Conservation (phyloP, 495 filamentous ascomycete genomes). For the Lineolata rhizophorae region DNA sequence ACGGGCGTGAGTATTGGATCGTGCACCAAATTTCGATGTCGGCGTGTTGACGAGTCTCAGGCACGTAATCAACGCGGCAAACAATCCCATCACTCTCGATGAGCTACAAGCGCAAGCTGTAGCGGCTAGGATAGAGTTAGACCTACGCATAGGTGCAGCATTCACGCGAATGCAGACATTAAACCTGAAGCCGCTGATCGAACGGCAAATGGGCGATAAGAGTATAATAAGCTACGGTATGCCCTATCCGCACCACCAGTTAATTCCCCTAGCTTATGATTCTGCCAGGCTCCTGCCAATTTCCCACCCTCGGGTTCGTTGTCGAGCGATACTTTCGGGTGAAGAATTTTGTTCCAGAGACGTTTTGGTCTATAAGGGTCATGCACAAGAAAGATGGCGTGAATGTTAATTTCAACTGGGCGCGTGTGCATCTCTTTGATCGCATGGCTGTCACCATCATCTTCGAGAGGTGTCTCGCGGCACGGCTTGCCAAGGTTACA, state of each 20-base stretch:
- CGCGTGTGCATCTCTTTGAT: constrained; percentile 67
- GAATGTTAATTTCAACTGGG: constrained; percentile 72
- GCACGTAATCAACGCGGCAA: constrained; percentile 73
- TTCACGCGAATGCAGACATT: constrained; percentile 81
- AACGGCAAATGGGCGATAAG: constrained; percentile 26
- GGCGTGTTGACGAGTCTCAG: constrained; percentile 15
- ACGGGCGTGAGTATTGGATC: constrained; percentile 38
- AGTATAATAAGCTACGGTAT: constrained; percentile 65
- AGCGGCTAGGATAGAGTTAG: constrained; percentile 72
- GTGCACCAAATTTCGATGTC: constrained; percentile 5
- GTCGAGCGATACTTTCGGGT: constrained; percentile 89
- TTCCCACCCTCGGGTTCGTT: constrained; percentile 89
- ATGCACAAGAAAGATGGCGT: constrained; percentile 55
- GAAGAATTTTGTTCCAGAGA: constrained; percentile 77
- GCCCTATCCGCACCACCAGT: not conserved
- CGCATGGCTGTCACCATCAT: constrained; percentile 58
- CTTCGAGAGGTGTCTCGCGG: constrained; percentile 60
- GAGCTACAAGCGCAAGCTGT: constrained; percentile 77
- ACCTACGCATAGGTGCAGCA: constrained; percentile 72
- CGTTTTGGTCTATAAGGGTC: constrained; percentile 82
- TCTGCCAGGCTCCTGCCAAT: constrained; percentile 68
- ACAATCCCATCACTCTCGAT: constrained; percentile 53
- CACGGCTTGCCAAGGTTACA: constrained; percentile 56
- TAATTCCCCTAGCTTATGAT: not conserved
- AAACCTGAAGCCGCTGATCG: constrained; percentile 43